Evolutionary conservation across 495 filamentous ascomycete species (phyloP), one percentile per base, ranked within the genome.

Genomic region (Cenococcum geophilum): DNA sequence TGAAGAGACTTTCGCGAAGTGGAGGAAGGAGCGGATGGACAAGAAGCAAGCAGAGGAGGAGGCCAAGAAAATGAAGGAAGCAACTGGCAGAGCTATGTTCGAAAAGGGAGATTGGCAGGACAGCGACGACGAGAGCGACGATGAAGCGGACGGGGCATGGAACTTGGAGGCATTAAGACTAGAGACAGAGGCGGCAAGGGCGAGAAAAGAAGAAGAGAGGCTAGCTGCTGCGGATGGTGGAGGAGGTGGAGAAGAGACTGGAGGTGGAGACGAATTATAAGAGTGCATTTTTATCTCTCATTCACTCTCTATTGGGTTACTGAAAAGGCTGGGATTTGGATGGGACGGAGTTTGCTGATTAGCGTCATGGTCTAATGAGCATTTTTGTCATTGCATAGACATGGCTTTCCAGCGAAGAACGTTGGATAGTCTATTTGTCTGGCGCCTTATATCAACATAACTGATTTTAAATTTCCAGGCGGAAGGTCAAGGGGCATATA

Each of bases 1-100:
- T 2, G 85, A 86, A 6, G 92, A 97, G 72, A 82, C 82, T 1
- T 99, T 99, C 71, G 89, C 89, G 55, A 88, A 88, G 62, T 99
- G 93, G 92, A 99, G 97, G 82, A 86, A 89, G 76, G 86, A 91
- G 50, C 86, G 93, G 48, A 72, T 97, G 67, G 86, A 90, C 74
- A 99, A 99, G 85, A 97, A 96, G 79, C 87, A 87, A 20, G 93
- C 87, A 35, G 93, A 97, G 68, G 86, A 89, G 60, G 83, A 95
- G 73, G 91, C 92, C 35, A 81, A 84, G 66, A 79, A 86, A 72
- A 89, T 90, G 62, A 97, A 96, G 79, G 93, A 99, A 67, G 91
- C 89, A 18, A 99, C 95, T 27, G 93, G 93, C 65, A 82, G 92
- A 74, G 87, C 89, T 25, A 77, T 99, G 75, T 99, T 99, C 73